Evolutionary conservation across 2,329 filamentous ascomycete genomes (phyloP).

Genomic region (Ambrosiella cleistominuta): DNA sequence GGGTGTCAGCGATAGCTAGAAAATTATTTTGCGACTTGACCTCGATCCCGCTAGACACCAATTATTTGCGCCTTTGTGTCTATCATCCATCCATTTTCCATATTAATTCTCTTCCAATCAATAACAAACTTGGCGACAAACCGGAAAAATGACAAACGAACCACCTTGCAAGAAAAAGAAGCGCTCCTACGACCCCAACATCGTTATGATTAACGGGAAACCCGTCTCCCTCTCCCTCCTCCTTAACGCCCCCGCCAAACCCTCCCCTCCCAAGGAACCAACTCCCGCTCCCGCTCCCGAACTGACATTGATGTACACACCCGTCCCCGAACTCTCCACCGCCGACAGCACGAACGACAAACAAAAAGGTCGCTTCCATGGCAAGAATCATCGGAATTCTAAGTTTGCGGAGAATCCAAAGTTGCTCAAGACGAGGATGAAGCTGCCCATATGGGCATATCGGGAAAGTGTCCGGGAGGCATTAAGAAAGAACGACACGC

Average conservation of each 20-base stretch:
- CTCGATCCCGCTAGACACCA: too few species aligned
- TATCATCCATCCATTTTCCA: too few species aligned
- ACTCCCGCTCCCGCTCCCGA: constrained; percentile 21
- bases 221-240: constrained; percentile 33
- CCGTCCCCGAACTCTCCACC: background rate
- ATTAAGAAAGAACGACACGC: constrained; percentile 47
- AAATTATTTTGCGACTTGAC: too few species aligned
- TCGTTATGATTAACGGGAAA: constrained; percentile 31
- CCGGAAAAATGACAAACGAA: constrained; percentile 4
- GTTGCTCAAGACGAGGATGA: constrained; percentile 35
- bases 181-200: constrained; percentile 19
- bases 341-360: background rate
- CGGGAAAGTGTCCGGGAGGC: constrained; percentile 49
- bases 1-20: too few species aligned
- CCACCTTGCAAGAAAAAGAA: constrained; percentile 24
- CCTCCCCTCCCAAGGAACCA: constrained; percentile 22
- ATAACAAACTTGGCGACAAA: background rate
- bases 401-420: constrained; percentile 18
- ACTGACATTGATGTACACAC: background rate
- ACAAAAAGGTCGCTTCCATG: background rate
- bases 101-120: too few species aligned
- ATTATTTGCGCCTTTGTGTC: too few species aligned
- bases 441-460: constrained; percentile 66
- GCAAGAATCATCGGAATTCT: background rate
- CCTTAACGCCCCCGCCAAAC: constrained; percentile 20